Evolutionary conservation across 169 alveolate species (phyloP).

Genomic region (Cryptosporidium felis): DNA sequence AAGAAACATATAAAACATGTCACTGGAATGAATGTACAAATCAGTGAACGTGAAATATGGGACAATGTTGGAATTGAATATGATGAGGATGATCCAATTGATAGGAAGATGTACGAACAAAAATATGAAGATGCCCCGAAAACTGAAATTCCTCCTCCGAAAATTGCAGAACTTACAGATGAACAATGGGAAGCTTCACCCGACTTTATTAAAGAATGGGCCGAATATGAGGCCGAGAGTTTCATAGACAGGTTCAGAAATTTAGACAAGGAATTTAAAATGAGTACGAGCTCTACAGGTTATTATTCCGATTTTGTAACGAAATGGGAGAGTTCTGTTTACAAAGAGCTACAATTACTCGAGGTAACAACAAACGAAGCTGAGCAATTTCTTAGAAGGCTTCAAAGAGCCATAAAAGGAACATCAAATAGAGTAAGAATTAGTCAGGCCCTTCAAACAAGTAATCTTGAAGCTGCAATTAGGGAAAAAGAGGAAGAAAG

Average conservation of each 20-base stretch:
- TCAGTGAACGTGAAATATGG: slow-evolving; percentile 60
- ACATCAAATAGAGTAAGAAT: slow-evolving; percentile 39
- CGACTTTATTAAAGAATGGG: slow-evolving; percentile 60
- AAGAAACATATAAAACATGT: slow-evolving; percentile 22
- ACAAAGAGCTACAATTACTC: slow-evolving; percentile 43
- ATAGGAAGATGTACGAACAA: slow-evolving; percentile 22
- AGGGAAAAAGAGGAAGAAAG: slow-evolving; percentile 69
- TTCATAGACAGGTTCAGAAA: slow-evolving; percentile 60
- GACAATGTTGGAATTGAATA: slow-evolving; percentile 64
- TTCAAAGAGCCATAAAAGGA: slow-evolving; percentile 47
- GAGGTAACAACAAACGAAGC: slow-evolving; percentile 60
- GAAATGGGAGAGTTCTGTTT: slow-evolving; percentile 42
- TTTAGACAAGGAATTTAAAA: slow-evolving; percentile 25
- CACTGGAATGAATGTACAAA: slow-evolving; percentile 23
- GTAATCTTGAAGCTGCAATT: slow-evolving; percentile 58
- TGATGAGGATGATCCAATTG: slow-evolving; percentile 60
- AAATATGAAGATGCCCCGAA: background rate
- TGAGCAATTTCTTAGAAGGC: slow-evolving; percentile 47
- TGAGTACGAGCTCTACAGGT: slow-evolving; percentile 23
- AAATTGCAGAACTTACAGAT: slow-evolving; percentile 59
- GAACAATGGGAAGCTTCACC: slow-evolving; percentile 70
- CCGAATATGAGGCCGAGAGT: slow-evolving; percentile 65
- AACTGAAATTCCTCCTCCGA: slow-evolving; percentile 8
- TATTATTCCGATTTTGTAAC: slow-evolving; percentile 54
- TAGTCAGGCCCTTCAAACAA: slow-evolving; percentile 42